These are phyloP conservation scores for Boletus tylopilopsis DNA, from an alignment of 768 basidiomycete genomes.

Conservation along the genomic window DNA sequence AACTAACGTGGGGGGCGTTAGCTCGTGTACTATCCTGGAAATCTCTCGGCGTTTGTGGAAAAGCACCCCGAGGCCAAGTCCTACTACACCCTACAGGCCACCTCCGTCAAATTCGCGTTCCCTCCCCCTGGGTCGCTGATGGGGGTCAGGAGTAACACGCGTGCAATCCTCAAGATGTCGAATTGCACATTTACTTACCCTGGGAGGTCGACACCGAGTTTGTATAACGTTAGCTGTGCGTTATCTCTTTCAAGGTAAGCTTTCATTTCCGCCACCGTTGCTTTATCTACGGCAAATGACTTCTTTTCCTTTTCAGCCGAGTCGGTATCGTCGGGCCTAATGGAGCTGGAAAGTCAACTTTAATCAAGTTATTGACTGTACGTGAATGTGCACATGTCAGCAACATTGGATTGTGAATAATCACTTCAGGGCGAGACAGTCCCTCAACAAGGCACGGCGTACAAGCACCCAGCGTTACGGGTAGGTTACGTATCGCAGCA, in stretches of 20 bases:
- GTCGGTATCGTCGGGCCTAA: slow-evolving; percentile 92
- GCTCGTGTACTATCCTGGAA: slow-evolving; percentile 93
- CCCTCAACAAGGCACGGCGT: slow-evolving; percentile 88
- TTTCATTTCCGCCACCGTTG: slow-evolving; percentile 23
- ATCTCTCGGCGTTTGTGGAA: slow-evolving; percentile 86
- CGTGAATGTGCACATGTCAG: slow-evolving; percentile 21
- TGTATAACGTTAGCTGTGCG: slow-evolving; percentile 87
- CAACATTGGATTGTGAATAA: slow-evolving; percentile 8
- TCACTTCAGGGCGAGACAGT: slow-evolving; percentile 73
- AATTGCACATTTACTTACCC: slow-evolving; percentile 95
- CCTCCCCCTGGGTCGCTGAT: slow-evolving; percentile 93
- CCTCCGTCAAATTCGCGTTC: slow-evolving; percentile 92
- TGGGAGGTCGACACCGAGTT: slow-evolving; percentile 71
- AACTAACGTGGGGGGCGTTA: slow-evolving; percentile 29
- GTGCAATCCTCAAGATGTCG: slow-evolving; percentile 90
- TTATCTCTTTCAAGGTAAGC: slow-evolving; percentile 84
- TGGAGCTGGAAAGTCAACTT: slow-evolving; percentile 93
- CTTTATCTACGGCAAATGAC: slow-evolving; percentile 12
- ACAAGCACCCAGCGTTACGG: slow-evolving; percentile 91
- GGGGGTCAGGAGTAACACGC: slow-evolving; percentile 94
- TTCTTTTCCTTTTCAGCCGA: slow-evolving; percentile 50
- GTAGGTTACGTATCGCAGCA: slow-evolving; percentile 98
- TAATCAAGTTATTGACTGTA: slow-evolving; percentile 91
- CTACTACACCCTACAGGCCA: slow-evolving; percentile 94
- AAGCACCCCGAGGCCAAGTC: slow-evolving; percentile 91